phyloP scores from a whole-genome alignment of 441 rosid genomes.

The Eruca vesicaria region DNA sequence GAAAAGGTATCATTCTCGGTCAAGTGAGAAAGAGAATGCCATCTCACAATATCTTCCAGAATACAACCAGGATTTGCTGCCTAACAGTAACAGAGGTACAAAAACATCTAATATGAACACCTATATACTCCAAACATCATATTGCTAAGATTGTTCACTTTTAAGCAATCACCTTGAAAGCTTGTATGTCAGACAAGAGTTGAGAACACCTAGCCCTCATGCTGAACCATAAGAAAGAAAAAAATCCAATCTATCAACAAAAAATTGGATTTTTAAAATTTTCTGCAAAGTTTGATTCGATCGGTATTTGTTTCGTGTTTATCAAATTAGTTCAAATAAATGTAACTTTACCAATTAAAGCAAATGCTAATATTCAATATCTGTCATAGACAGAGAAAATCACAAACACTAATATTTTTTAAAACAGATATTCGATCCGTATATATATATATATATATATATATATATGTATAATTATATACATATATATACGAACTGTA shows the following conservation, averaged over 20 bases:
- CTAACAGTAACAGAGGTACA: constrained; percentile 38
- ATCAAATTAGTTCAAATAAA: too few relatives aligned
- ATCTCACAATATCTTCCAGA: constrained; percentile 94
- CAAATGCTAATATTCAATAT: too few relatives aligned
- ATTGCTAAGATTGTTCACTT: constrained; percentile 10
- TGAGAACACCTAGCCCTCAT: constrained; percentile 99
- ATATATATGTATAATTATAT: too few relatives aligned
- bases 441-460: too few relatives aligned
- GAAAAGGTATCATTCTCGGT: constrained; percentile 50
- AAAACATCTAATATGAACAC: background rate
- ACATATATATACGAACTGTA: too few relatives aligned
- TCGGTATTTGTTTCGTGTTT: too few relatives aligned
- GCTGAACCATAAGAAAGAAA: constrained; percentile 50
- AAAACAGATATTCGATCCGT: too few relatives aligned
- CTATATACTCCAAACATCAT: background rate
- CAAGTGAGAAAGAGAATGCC: constrained; percentile 99
- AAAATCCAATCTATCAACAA: constrained; percentile 31
- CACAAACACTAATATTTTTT: too few relatives aligned
- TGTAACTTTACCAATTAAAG: too few relatives aligned
- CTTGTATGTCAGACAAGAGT: constrained; percentile 98
- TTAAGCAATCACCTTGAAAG: constrained; percentile 70
- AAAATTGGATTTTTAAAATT: constrained; percentile 20
- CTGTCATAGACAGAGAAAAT: too few relatives aligned
- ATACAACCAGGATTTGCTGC: constrained; percentile 99
- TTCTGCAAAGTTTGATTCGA: too few relatives aligned